Percentiles rank a stretch among this genome's conserved stretches.
Conservation (phyloP, 352 stramenopile genomes). For the Globisporangium emineosum region DNA sequence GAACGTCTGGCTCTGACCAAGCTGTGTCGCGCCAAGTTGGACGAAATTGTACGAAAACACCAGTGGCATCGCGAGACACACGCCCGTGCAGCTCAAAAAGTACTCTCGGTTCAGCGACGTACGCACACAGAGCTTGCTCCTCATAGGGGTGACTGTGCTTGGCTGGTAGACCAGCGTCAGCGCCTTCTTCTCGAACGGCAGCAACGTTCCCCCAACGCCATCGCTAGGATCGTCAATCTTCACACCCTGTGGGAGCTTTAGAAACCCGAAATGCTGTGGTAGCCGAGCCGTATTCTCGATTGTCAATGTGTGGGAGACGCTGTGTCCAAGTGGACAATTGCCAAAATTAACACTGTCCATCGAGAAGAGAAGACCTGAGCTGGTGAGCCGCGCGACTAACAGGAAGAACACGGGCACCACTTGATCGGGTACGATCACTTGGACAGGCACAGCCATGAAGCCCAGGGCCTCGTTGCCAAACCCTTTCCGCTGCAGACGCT, state of each 20-base stretch:
- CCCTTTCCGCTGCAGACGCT: slow-evolving; percentile 32
- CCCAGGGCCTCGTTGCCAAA: slow-evolving; percentile 36
- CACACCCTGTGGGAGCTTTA: slow-evolving; percentile 26
- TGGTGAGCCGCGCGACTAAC: slow-evolving; percentile 30
- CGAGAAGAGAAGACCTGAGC: slow-evolving; percentile 17
- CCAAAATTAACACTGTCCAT: slow-evolving; percentile 30
- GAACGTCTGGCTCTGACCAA: slow-evolving; percentile 35
- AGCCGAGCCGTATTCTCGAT: slow-evolving; percentile 31
- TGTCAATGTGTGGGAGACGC: slow-evolving; percentile 25
- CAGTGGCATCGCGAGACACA: slow-evolving; percentile 24
- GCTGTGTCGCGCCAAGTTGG: slow-evolving; percentile 32
- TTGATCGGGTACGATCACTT: slow-evolving; percentile 63
- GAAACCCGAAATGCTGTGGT: slow-evolving; percentile 34
- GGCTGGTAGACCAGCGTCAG: slow-evolving; percentile 35
- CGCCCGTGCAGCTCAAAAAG: slow-evolving; percentile 27
- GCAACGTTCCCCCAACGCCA: slow-evolving; percentile 30
- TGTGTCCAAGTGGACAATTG: slow-evolving; percentile 35
- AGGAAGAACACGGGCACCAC: slow-evolving; percentile 39
- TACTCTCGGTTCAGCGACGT: slow-evolving; percentile 43
- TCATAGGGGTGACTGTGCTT: slow-evolving; percentile 2
- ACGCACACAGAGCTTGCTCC: slow-evolving; percentile 24
- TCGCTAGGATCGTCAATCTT: slow-evolving; percentile 21
- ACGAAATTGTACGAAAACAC: slow-evolving; percentile 35
- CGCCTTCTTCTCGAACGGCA: slow-evolving; percentile 26
- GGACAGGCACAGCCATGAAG: slow-evolving; percentile 43